These are phyloP conservation scores for Cyclocybe cylindracea DNA, from an alignment of 768 basidiomycete species.

Conservation along the genomic window DNA sequence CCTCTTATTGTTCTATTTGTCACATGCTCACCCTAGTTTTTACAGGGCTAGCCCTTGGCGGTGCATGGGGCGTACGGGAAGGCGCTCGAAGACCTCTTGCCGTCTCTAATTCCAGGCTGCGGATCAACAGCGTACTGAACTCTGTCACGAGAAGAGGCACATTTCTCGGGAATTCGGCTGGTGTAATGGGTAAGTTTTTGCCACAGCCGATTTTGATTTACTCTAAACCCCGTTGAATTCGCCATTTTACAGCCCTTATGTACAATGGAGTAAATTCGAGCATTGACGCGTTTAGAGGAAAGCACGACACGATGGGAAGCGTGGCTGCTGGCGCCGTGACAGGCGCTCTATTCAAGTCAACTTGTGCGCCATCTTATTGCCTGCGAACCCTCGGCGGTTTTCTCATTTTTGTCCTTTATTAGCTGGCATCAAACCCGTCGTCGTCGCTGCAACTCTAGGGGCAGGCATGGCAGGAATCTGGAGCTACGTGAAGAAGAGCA, in stretches of 20 bases:
- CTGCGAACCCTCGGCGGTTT: slow-evolving; percentile 23
- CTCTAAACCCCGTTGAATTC: slow-evolving; percentile 38
- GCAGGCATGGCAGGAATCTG: slow-evolving; percentile 90
- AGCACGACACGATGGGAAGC: slow-evolving; percentile 89
- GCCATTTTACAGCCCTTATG: slow-evolving; percentile 71
- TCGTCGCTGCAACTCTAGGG: slow-evolving; percentile 87
- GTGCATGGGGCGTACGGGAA: slow-evolving; percentile 94
- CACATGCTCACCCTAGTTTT: slow-evolving; percentile 71
- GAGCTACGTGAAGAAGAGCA: slow-evolving; percentile 91
- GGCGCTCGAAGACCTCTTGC: slow-evolving; percentile 87
- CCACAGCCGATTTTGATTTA: slow-evolving; percentile 28
- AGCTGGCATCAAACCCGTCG: slow-evolving; percentile 92
- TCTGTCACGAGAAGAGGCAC: slow-evolving; percentile 95
- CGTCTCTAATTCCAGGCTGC: slow-evolving; percentile 80
- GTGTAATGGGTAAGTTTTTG: slow-evolving; percentile 83
- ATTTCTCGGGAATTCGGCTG: slow-evolving; percentile 97
- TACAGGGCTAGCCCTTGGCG: slow-evolving; percentile 92
- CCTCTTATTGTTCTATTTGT: slow-evolving; percentile 82
- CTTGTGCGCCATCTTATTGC: slow-evolving; percentile 64
- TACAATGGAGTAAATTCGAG: slow-evolving; percentile 97
- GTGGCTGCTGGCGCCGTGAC: slow-evolving; percentile 92
- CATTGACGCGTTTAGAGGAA: slow-evolving; percentile 85
- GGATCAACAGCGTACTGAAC: slow-evolving; percentile 97
- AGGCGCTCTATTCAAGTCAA: slow-evolving; percentile 90
- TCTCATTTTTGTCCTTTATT: slow-evolving; percentile 40